Base-by-base conservation (phyloP, 2,329 filamentous ascomycete species). In the Emmonsiellopsis sp. region DNA sequence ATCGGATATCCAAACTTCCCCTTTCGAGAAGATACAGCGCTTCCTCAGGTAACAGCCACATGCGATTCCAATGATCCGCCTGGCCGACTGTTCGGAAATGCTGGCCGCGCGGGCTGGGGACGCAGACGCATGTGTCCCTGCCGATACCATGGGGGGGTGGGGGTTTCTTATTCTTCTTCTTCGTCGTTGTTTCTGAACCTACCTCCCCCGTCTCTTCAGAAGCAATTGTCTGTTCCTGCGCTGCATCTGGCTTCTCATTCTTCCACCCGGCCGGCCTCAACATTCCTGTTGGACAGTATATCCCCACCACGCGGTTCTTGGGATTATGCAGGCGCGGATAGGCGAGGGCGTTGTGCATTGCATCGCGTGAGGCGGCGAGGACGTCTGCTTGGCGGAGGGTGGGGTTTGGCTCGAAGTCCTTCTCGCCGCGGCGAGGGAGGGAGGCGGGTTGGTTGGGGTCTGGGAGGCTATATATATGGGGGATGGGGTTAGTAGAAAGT, bases 371-470 rank as follows among this genome's bases (percentile, higher is more conserved):
- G 46, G 87, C 81, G 63, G 89, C 86, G 50, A 98, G 83, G 7
- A 85, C 81, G 53, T 80, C 78, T 59, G 85, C 83, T 70, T 98
- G 93, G 34, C 87, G 82, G 34, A 82, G 80, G 2, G 93, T 97
- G 47, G 88, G 87, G 71, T 97, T 90, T 32, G 87, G 85, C 72
- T 97, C 93, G 68, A 96, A 98, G 73, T 98, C 93, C 70, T 98
- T 98, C 68, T 95, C 90, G 56, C 93, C 93, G 58, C 90, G 88
- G 60, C 92, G 90, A 37, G 95, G 89, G 9, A 91, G 79, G 61
- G 83, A 61, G 13, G 67, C 57, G n/a, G 56, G 48, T 54, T 69
- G 61, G 32, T 62, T 60, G 31, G 62, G 56, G 40, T 70, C 68
- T 47, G 67, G 60, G 43, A 69, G 59, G 33, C 46, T 49, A 39